These are phyloP conservation scores for Helenozyma rhizophorensis DNA, from an alignment of 805 yeast species.

Conservation along the genomic window DNA sequence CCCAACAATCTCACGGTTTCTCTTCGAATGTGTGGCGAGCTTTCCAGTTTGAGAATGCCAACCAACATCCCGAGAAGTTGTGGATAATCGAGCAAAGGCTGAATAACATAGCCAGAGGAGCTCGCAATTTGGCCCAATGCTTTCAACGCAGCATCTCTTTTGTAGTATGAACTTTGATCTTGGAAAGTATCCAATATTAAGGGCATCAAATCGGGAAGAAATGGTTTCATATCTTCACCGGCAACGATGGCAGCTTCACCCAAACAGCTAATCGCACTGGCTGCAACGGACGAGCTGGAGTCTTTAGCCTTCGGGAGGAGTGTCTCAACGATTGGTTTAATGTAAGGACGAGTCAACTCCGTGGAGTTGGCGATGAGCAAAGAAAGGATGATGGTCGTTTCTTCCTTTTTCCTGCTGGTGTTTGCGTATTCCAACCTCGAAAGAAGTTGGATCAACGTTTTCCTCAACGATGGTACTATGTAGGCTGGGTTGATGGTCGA, in stretches of 20 bases:
- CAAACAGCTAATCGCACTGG: constrained; percentile 78
- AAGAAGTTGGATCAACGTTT: constrained; percentile 76
- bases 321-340: constrained; percentile 85
- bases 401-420: constrained; percentile 73
- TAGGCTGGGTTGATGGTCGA: constrained; percentile 90
- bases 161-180: constrained; percentile 85
- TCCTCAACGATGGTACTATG: constrained; percentile 87
- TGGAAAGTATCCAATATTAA: constrained; percentile 80
- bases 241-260: constrained; percentile 89
- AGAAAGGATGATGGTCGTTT: constrained; percentile 72
- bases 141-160: constrained; percentile 84
- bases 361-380: constrained; percentile 72
- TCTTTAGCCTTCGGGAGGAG: constrained; percentile 73
- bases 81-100: constrained; percentile 89
- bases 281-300: constrained; percentile 72
- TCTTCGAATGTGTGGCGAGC: constrained; percentile 66
- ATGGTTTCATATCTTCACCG: constrained; percentile 76
- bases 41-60: constrained; percentile 76
- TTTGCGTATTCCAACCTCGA: constrained; percentile 83
- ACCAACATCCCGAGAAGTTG: constrained; percentile 79
- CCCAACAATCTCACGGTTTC: constrained; percentile 90
- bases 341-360: constrained; percentile 83
- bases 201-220: constrained; percentile 78
- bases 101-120: constrained; percentile 91
- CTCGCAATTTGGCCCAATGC: constrained; percentile 86